Evolutionary conservation across 139 green algal species (phyloP).

Genomic region (Picochlorum sp.): DNA sequence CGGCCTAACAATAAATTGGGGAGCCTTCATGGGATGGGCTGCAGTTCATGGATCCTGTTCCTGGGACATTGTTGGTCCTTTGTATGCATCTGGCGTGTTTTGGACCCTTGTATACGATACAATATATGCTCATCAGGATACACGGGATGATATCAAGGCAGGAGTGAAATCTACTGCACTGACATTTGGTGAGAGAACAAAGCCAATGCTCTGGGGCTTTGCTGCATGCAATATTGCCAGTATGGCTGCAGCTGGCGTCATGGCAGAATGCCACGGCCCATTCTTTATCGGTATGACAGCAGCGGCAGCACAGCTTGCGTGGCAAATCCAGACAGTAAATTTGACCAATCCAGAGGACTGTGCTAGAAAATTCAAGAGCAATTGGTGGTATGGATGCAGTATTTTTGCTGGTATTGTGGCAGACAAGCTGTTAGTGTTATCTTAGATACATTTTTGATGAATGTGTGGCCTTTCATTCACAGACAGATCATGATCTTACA

Average conservation of each 20-base stretch:
- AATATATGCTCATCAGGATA: conserved; percentile 98
- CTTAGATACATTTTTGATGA: not conserved
- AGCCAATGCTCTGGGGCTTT: conserved; percentile 48
- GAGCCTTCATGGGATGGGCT: conserved; percentile 84
- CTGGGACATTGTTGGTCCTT: conserved; percentile 63
- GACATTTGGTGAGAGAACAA: conserved; percentile 59
- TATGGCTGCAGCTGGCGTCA: conserved; percentile 29
- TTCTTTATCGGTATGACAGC: conserved; percentile 44
- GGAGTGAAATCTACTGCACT: conserved; percentile 91
- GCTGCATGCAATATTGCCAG: conserved; percentile 20
- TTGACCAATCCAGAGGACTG: conserved; percentile 66
- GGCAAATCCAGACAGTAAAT: conserved; percentile 67
- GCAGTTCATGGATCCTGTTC: conserved; percentile 66
- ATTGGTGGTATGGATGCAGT: conserved; percentile 70
- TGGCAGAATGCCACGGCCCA: conserved; percentile 19
- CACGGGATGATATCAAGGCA: conserved; percentile 67
- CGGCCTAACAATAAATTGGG: conserved; percentile 97
- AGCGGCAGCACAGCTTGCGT: conserved; percentile 50
- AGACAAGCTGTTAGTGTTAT: conserved; percentile 36
- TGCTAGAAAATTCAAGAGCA: conserved; percentile 81
- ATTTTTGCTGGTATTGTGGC: conserved; percentile 69
- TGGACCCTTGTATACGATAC: conserved; percentile 99
- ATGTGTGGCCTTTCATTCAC: not conserved
- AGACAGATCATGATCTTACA: too few relatives aligned
- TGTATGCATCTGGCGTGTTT: conserved; percentile 70